Evolutionary conservation across 2,329 filamentous ascomycete genomes (phyloP), one percentile per base, ranked within the genome.

Genomic region (Nigrograna mackinnonii): DNA sequence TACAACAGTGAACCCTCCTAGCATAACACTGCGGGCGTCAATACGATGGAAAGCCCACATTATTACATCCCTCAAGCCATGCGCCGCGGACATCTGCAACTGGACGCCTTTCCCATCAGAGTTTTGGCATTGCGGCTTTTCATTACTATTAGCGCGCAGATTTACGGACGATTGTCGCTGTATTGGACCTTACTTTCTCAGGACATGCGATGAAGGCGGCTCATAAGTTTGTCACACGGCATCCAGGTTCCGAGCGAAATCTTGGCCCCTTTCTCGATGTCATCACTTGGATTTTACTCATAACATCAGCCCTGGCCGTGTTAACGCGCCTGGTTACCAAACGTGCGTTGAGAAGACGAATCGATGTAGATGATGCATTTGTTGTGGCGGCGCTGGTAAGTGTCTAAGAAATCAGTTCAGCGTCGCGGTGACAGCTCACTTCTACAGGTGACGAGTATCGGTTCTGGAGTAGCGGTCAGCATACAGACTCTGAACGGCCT

Each of bases 331-430:
- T 67, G 16, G 52, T 66, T 20, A 67, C 64, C 17, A 67, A 67
- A 49, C 54, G 55, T 24, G 64, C 62, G 16, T 37, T 67, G 41
- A 54, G 41, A 35, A 55, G 64, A 30, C 57, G 51, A 20, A 50
- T 66, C 16, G 60, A 62, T 48, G 28, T 66, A 38, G 62, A 66
- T 36, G 64, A 67, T 55, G 58, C 49, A n/a, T 64, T 67, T 44
- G 58, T 64, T 11, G 39, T 66, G 40, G 51, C 58, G 12, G 64
- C 64, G 42, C 48, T 67, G 49, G 64, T 67, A 53, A 28, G 54
- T 49, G n/a, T 22, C 21, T 18, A 21, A 5, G 13, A 13, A 12
- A 14, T 34, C 17, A 22, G 17, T 7, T 4, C 24, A 11, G 30
- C 20, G 4, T 14, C n/a, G n/a, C 28, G 6, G 14, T 33, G 19